Conservation (phyloP, 306 rosid species). For the Quercus engelmannii region DNA sequence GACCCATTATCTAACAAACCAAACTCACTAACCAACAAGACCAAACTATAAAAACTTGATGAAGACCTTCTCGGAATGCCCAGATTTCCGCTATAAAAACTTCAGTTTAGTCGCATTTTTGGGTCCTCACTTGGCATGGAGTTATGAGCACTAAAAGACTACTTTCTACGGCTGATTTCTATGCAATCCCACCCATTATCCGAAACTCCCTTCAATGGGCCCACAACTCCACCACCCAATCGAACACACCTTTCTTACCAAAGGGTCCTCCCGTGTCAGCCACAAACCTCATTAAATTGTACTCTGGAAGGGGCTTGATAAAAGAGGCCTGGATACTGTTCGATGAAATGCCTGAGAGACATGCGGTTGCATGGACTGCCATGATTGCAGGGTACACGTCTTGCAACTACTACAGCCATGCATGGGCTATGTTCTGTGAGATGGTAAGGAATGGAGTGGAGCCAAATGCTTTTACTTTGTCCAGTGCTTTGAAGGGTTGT, state of each 20-base stretch:
- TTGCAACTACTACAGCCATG: constrained; percentile 33
- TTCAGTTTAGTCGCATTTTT: background rate
- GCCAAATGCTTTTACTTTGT: constrained; percentile 63
- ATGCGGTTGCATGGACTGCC: constrained; percentile 65
- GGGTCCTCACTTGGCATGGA: background rate
- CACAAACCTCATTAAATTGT: constrained; percentile 47
- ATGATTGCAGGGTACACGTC: constrained; percentile 65
- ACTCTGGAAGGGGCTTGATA: constrained; percentile 30
- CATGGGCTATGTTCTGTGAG: constrained; percentile 53
- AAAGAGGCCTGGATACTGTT: constrained; percentile 58
- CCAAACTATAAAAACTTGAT: too few species aligned
- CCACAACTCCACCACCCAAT: constrained; percentile 12
- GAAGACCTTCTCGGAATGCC: too few species aligned
- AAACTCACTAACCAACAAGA: too few species aligned
- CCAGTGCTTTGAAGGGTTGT: constrained; percentile 63
- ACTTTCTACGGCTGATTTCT: constrained; percentile 25
- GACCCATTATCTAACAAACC: too few species aligned
- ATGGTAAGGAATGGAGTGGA: constrained; percentile 42
- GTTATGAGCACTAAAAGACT: constrained; percentile 25
- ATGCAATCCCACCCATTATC: constrained; percentile 33
- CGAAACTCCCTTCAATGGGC: constrained; percentile 37
- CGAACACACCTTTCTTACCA: constrained; percentile 30
- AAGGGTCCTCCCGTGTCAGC: constrained; percentile 33
- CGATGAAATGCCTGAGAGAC: constrained; percentile 62
- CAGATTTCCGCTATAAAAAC: background rate